phyloP scores from a whole-genome alignment of 176 grass and related monocot species.

The Miscanthus lutarioriparius region DNA sequence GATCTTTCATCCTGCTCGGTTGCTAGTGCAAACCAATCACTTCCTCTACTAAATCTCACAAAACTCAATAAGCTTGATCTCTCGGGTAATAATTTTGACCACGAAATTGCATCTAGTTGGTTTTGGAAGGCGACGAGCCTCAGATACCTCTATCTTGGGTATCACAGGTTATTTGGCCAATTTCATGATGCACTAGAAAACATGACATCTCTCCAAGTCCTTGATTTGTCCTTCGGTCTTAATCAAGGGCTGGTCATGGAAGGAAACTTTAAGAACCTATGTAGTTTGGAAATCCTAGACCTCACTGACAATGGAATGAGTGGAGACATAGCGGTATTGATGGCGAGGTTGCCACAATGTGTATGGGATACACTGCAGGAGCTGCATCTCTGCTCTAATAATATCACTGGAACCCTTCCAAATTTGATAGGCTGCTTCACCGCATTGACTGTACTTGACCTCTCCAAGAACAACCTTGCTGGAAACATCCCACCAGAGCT shows the following conservation, averaged over 20 bases:
- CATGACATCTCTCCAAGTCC: conserved; percentile 4
- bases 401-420: neutral
- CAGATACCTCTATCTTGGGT: neutral
- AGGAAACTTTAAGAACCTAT: neutral
- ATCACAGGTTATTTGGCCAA: neutral
- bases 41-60: neutral
- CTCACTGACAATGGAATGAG: neutral
- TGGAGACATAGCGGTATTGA: neutral
- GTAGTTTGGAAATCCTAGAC: conserved; percentile 24
- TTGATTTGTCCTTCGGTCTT: neutral
- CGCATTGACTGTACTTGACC: neutral
- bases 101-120: neutral
- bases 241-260: neutral
- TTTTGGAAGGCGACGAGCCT: neutral
- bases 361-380: neutral
- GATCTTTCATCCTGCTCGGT: neutral
- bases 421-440: neutral
- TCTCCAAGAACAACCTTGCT: neutral
- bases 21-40: neutral
- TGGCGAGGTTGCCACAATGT: neutral
- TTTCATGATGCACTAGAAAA: neutral
- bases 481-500: neutral
- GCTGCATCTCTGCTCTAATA: neutral
- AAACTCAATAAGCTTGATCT: neutral
- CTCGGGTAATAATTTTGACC: neutral